phyloP scores from a whole-genome alignment of 2,329 filamentous ascomycete species.

The Ceratocystis harringtonii region DNA sequence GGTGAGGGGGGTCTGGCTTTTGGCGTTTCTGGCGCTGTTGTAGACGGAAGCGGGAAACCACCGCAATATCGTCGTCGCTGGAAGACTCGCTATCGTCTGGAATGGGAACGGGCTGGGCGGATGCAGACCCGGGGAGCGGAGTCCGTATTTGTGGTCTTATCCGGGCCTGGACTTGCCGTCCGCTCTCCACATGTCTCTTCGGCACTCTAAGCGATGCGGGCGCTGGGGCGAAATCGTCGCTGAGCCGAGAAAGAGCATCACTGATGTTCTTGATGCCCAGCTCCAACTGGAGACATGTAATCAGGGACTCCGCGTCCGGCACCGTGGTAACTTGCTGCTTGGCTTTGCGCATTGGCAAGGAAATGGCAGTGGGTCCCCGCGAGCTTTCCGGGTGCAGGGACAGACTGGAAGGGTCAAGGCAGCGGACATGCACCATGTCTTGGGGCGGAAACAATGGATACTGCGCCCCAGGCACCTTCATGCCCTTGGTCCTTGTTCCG shows the following conservation, averaged over 20 bases:
- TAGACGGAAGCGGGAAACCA: neutral
- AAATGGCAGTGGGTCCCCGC: neutral
- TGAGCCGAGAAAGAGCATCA: slow-evolving; percentile 22
- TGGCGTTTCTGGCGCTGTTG: neutral
- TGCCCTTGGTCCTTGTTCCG: slow-evolving; percentile 29
- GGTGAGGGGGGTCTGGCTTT: slow-evolving; percentile 28
- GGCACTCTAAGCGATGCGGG: slow-evolving; percentile 40
- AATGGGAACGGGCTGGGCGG: neutral
- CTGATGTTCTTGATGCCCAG: slow-evolving; percentile 23
- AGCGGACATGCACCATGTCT: slow-evolving; percentile 49
- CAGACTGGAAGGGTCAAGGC: slow-evolving; percentile 20
- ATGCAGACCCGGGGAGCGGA: slow-evolving; percentile 9
- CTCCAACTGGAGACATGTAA: slow-evolving; percentile 23
- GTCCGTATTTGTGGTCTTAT: slow-evolving; percentile 34
- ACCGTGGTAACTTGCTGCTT: slow-evolving; percentile 35
- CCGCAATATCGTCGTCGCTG: slow-evolving; percentile 27
- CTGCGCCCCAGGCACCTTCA: slow-evolving; percentile 50
- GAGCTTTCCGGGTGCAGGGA: neutral
- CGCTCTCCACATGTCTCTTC: slow-evolving; percentile 42
- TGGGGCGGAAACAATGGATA: slow-evolving; percentile 58
- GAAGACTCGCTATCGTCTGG: slow-evolving; percentile 6
- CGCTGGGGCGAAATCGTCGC: slow-evolving; percentile 30
- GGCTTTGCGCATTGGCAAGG: slow-evolving; percentile 27
- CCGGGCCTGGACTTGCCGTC: slow-evolving; percentile 35
- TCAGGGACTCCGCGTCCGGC: slow-evolving; percentile 29